These are phyloP conservation scores for Ambispora gerdemannii DNA, from an alignment of 192 early-diverging fungal genomes.

Conservation along the genomic window DNA sequence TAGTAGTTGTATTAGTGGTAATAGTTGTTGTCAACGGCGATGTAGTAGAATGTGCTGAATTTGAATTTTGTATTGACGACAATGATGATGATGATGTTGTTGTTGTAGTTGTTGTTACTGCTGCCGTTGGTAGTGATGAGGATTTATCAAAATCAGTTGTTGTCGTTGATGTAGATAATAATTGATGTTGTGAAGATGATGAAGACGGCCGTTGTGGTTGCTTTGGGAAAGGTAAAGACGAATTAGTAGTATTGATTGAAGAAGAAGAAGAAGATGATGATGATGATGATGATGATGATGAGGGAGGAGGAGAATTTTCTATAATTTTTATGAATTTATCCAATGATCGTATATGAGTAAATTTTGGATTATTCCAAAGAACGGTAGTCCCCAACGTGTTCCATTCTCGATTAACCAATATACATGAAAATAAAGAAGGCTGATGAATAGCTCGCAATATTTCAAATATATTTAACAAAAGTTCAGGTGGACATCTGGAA, in stretches of 20 bases:
- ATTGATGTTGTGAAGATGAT: too few relatives aligned
- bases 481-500: constrained; percentile 24
- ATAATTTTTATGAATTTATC: constrained; percentile 29
- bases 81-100: constrained; percentile 19
- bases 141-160: too few relatives aligned
- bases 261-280: too few relatives aligned
- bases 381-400: constrained; percentile 23
- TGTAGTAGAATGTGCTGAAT: too few relatives aligned
- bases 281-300: background rate
- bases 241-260: too few relatives aligned
- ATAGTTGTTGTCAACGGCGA: background rate
- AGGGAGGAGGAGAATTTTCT: constrained; percentile 6
- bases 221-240: too few relatives aligned
- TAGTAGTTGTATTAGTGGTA: background rate
- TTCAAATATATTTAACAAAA: constrained; percentile 22
- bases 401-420: constrained; percentile 28
- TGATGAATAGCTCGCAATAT: constrained; percentile 20
- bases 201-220: too few relatives aligned
- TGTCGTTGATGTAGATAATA: too few relatives aligned
- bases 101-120: constrained; percentile 12
- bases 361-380: constrained; percentile 25
- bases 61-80: too few relatives aligned
- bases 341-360: constrained; percentile 29
- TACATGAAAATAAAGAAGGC: constrained; percentile 25
- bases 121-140: background rate